These are phyloP conservation scores for Talaromyces sp. DNA, from an alignment of 2,329 filamentous ascomycete species.

Conservation along the genomic window DNA sequence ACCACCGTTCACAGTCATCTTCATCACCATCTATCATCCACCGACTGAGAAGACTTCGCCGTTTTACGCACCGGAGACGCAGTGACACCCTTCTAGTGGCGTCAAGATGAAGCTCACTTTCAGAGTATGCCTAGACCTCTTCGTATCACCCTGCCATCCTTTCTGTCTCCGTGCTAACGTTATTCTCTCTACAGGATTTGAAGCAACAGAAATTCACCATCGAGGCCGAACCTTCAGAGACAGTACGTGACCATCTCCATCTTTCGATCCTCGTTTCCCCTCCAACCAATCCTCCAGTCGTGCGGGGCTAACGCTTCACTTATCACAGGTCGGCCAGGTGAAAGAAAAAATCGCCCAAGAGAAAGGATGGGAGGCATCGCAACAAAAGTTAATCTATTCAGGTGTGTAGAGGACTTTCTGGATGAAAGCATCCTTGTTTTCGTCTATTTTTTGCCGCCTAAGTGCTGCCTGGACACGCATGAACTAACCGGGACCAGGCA, in stretches of 20 bases:
- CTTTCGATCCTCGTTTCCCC: slow-evolving; percentile 15
- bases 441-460: neutral
- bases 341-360: slow-evolving; percentile 90
- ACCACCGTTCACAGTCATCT: neutral
- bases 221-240: slow-evolving; percentile 88
- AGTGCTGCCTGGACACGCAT: neutral
- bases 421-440: neutral
- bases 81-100: slow-evolving; percentile 28
- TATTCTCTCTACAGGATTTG: slow-evolving; percentile 66
- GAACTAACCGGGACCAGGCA: slow-evolving; percentile 59
- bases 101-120: slow-evolving; percentile 68
- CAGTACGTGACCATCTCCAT: slow-evolving; percentile 58
- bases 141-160: neutral
- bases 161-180: slow-evolving; percentile 24
- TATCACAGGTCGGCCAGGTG: slow-evolving; percentile 72
- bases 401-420: slow-evolving; percentile 57
- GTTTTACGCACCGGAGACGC: slow-evolving; percentile 5
- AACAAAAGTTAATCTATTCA: slow-evolving; percentile 97
- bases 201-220: slow-evolving; percentile 98
- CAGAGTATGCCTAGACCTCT: slow-evolving; percentile 53
- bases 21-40: neutral
- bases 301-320: slow-evolving; percentile 38
- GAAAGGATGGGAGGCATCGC: slow-evolving; percentile 89
- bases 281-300: slow-evolving; percentile 20
- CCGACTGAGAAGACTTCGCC: neutral